Conservation (phyloP, 495 filamentous ascomycete genomes). For the Lasiosphaeria miniovina region DNA sequence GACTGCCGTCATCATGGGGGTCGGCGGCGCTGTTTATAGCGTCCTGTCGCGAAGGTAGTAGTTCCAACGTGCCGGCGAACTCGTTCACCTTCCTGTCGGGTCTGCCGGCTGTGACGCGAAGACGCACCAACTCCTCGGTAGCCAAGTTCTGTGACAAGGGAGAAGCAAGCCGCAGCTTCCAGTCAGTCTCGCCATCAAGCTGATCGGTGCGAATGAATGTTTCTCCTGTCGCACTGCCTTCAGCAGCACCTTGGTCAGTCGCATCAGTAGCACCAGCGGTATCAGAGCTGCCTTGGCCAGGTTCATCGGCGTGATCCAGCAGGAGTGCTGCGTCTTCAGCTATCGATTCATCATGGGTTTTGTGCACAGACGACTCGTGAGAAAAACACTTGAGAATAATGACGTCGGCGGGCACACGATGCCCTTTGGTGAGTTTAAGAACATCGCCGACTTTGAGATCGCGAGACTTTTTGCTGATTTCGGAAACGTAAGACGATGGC, state of each 20-base stretch:
- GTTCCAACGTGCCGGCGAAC: slow-evolving; percentile 80
- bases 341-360: slow-evolving; percentile 25
- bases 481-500: slow-evolving; percentile 49
- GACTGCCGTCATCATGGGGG: slow-evolving; percentile 24
- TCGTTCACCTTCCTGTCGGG: slow-evolving; percentile 92
- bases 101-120: slow-evolving; percentile 78
- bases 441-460: slow-evolving; percentile 95
- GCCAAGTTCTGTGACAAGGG: slow-evolving; percentile 73
- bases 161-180: slow-evolving; percentile 91
- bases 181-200: slow-evolving; percentile 97
- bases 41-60: slow-evolving; percentile 45
- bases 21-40: slow-evolving; percentile 27
- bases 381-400: slow-evolving; percentile 83
- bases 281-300: slow-evolving; percentile 26
- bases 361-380: slow-evolving; percentile 49
- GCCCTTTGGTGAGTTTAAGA: slow-evolving; percentile 83
- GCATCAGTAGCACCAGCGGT: not conserved
- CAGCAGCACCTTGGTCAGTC: slow-evolving; percentile 15
- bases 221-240: slow-evolving; percentile 60
- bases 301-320: slow-evolving; percentile 35
- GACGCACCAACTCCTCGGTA: slow-evolving; percentile 62
- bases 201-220: slow-evolving; percentile 98
- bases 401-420: slow-evolving; percentile 90
- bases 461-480: slow-evolving; percentile 74
- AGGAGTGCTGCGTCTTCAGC: slow-evolving; percentile 37